These are phyloP conservation scores for Botryotinia convoluta DNA, from an alignment of 2,329 filamentous ascomycete species.

Conservation along the genomic window DNA sequence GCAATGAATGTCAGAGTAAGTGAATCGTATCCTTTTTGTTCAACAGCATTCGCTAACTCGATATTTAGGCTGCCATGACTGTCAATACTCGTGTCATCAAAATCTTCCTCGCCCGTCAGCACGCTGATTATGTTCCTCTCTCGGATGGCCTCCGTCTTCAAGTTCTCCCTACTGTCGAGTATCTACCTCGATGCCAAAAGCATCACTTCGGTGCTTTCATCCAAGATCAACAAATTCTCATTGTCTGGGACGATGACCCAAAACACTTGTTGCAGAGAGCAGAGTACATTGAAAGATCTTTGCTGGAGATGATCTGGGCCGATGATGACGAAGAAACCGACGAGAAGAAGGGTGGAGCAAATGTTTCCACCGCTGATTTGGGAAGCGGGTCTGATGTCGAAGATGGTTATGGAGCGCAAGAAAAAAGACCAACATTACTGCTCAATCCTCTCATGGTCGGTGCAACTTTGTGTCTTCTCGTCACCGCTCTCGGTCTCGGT, in stretches of 20 bases:
- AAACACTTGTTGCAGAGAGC: conserved; percentile 53
- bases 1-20: conserved; percentile 54
- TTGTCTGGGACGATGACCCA: conserved; percentile 64
- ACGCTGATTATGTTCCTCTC: conserved; percentile 56
- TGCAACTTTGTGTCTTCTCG: conserved; percentile 51
- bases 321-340: conserved; percentile 42
- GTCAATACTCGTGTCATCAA: conserved; percentile 63
- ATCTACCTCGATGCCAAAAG: conserved; percentile 58
- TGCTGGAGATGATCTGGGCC: conserved; percentile 59
- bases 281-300: conserved; percentile 49
- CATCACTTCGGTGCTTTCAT: conserved; percentile 67
- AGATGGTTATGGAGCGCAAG: conserved; percentile 1
- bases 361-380: conserved; percentile 32
- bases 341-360: conserved; percentile 29
- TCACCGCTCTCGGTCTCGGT: conserved; percentile 55
- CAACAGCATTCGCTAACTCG: background rate
- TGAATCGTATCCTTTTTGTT: background rate
- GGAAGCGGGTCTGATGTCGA: background rate
- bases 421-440: conserved; percentile 49
- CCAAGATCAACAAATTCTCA: conserved; percentile 53
- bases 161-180: conserved; percentile 55
- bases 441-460: conserved; percentile 54
- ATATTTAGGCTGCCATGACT: conserved; percentile 60
- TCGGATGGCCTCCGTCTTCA: conserved; percentile 58
- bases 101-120: conserved; percentile 52